phyloP scores from a whole-genome alignment of 768 basidiomycete species.

The Tylopilus rubrobrunneus region DNA sequence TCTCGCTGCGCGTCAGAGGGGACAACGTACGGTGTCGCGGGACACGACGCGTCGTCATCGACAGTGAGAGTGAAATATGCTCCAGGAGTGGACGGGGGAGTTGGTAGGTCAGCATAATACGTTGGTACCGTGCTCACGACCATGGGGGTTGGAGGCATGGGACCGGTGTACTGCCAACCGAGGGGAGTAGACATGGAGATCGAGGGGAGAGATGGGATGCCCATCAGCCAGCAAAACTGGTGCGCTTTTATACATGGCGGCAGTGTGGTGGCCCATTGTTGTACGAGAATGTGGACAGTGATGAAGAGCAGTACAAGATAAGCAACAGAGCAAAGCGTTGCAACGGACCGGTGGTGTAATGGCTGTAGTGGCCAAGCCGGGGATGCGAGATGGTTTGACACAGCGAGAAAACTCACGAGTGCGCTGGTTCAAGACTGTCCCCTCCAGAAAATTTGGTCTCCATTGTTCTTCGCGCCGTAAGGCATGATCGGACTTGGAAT shows the following conservation, averaged over 20 bases:
- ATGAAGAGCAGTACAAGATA: not conserved
- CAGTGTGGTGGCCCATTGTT: constrained; percentile 3
- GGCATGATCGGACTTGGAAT: constrained; percentile 69
- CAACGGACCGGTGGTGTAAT: constrained; percentile 46
- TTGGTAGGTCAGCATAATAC: not conserved
- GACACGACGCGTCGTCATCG: constrained; percentile 13
- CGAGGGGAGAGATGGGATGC: not conserved
- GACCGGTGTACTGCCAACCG: constrained; percentile 1
- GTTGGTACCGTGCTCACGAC: not conserved
- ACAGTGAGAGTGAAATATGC: not conserved
- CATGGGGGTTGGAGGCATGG: constrained; percentile 8
- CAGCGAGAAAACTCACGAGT: constrained; percentile 61
- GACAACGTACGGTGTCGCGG: constrained; percentile 8
- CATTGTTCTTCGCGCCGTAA: constrained; percentile 63
- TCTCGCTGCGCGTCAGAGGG: no score
- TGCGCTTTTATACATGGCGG: constrained; percentile 9
- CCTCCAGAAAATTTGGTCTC: constrained; percentile 94
- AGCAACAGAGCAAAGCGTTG: not conserved
- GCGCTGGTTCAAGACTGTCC: constrained; percentile 93
- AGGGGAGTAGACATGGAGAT: not conserved
- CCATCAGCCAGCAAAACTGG: not conserved
- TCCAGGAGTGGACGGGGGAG: constrained; percentile 6
- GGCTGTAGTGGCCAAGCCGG: constrained; percentile 81
- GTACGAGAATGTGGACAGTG: not conserved
- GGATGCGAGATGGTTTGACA: constrained; percentile 67